Percentiles rank a stretch among this genome's conserved stretches.
Conservation (phyloP, 1,284 basidiomycete species). For the Puccinia triticina region DNA sequence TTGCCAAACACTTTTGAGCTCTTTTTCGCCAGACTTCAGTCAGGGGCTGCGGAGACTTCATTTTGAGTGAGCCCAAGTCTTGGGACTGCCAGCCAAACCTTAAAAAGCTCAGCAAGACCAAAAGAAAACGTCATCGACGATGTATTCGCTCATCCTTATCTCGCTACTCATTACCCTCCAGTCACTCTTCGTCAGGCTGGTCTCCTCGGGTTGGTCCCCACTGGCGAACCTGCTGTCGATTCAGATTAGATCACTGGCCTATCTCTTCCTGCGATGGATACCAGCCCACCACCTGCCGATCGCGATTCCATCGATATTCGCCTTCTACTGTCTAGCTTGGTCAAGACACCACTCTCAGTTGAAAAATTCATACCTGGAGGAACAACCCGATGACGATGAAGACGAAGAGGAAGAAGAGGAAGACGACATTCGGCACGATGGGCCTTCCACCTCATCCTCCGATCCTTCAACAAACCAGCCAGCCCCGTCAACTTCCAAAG, state of each 20-base stretch:
- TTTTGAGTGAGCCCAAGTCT: too few species aligned
- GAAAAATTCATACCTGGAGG: too few species aligned
- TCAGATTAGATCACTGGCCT: constrained; percentile 34
- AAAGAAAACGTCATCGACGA: not conserved
- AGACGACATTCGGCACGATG: not conserved
- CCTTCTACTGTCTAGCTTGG: constrained; percentile 25
- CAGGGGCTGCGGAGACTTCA: too few species aligned
- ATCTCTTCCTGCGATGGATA: constrained; percentile 48
- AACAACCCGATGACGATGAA: not conserved
- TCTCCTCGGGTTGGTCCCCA: constrained; percentile 35
- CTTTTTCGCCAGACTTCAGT: too few species aligned
- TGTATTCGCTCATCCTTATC: constrained; percentile 8
- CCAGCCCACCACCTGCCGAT: constrained; percentile 16
- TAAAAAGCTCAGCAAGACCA: not conserved
- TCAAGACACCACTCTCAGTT: not conserved
- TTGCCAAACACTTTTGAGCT: too few species aligned
- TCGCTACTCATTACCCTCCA: constrained; percentile 14
- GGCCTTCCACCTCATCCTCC: not conserved
- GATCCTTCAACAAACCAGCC: not conserved
- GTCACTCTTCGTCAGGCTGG: constrained; percentile 9
- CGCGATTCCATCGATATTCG: constrained; percentile 11
- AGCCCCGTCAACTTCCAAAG: not conserved
- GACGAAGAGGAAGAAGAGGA: not conserved
- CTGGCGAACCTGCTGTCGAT: constrained; percentile 31
- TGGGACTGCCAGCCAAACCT: not conserved